Base-by-base conservation (phyloP, 352 stramenopile genomes). In the Phytophthora vignae region DNA sequence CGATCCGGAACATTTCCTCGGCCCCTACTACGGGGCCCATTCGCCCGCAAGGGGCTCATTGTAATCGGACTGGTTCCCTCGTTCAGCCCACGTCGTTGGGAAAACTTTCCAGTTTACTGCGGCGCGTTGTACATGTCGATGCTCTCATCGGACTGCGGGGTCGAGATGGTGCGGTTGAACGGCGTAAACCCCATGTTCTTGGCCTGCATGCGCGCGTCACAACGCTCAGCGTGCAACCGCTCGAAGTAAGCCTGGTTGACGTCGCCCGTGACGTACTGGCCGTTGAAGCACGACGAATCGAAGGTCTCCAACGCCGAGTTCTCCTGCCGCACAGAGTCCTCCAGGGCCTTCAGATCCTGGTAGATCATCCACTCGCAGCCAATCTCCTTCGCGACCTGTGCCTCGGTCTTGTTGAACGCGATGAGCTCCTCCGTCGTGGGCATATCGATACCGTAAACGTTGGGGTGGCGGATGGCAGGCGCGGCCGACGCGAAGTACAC, bases 371-470 rank as follows among this genome's bases (percentile, higher is more conserved):
- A 99, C 80, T 99, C 97, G 75, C 92, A 98, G 27, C 93, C 95
- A 76, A 99, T 96, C 64, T 97, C 90, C 44, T 88, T 81, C 7
- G 96, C 95, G 69, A 99, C 98, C 74, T 99, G 84, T 7, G 97
- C 93, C 49, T 98, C 92, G 5, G 96, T 95, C 55, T 95, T 87
- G 75, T 98, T 93, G 77, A 99, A 98, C 7, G 98, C 98, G 73
- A 99, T 98, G 22, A 99, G 87, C 79, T 99, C 98, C 55, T 98
- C 91, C 36, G 89, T 85, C 52, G 98, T 99, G 9, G 98, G 98
- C 88, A 99, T 99, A 78, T 99, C 98, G 76, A 99, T 99, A 46
- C 98, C 98, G 81, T 99, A 99, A 31, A 99, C 98, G 76, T 99
- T 99, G n/a, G 97, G 97, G 83, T 99, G 97, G 38, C 97, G 93